phyloP scores from a whole-genome alignment of 1,284 basidiomycete genomes.

The Pyrrhoderma noxium region DNA sequence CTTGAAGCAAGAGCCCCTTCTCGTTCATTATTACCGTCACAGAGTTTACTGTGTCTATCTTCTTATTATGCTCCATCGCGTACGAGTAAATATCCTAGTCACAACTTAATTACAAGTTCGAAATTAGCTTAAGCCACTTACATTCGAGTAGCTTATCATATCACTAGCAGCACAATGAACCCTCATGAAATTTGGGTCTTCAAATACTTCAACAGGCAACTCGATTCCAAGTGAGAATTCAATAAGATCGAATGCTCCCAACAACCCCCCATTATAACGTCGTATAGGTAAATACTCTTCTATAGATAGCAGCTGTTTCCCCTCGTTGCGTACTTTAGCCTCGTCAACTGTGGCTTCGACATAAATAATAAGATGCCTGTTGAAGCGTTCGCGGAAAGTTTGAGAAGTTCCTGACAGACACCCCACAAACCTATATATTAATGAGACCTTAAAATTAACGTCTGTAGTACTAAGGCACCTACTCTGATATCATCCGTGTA shows the following conservation, averaged over 20 bases:
- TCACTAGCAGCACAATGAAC: conserved; percentile 55
- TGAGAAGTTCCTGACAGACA: not conserved
- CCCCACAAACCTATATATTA: not conserved
- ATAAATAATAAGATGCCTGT: conserved; percentile 27
- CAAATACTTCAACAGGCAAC: conserved; percentile 50
- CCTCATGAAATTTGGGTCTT: conserved; percentile 44
- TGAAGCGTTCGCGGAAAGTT: conserved; percentile 2
- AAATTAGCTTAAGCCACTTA: conserved; percentile 27
- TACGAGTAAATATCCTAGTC: conserved; percentile 63
- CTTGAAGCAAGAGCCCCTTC: conserved; percentile 43
- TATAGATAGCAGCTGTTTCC: conserved; percentile 47
- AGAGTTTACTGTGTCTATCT: conserved; percentile 52
- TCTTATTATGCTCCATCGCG: conserved; percentile 63
- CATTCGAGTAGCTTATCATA: conserved; percentile 63
- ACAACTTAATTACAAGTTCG: not conserved
- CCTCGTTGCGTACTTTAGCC: conserved; percentile 52
- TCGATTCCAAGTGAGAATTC: conserved; percentile 54
- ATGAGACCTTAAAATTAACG: too few relatives aligned
- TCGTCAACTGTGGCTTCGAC: conserved; percentile 48
- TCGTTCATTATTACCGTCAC: conserved; percentile 59
- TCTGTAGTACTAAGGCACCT: too few relatives aligned
- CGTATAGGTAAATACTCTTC: conserved; percentile 49
- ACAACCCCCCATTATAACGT: conserved; percentile 58
- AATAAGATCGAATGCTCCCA: conserved; percentile 53
- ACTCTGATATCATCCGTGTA: too few relatives aligned